Base-by-base conservation (phyloP, 1,139 yeast genomes). In the Taphrina flavorubra region DNA sequence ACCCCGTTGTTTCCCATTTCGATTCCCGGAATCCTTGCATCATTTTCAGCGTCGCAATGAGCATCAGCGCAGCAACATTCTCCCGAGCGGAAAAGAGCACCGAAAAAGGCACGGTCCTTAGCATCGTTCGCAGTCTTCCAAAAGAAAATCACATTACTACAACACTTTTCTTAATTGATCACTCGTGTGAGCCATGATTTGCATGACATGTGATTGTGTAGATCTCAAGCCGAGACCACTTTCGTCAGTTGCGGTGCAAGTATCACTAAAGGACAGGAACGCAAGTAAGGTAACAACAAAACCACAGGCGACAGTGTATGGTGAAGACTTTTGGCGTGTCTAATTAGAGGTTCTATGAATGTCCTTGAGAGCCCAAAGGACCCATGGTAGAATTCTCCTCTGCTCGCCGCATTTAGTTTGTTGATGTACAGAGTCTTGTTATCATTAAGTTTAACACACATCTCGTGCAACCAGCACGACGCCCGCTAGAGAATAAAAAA, bases 391-490 rank as follows among this genome's bases (percentile, higher is more conserved):
- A 25, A 25, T 25, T 25, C n/a, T n/a, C 20, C 13, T 20, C 20
- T 49, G 53, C 53, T 49, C 31, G 31, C 53, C 53, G 36, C 11
- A 25, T 49, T 34, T 49, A 49, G 8, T 44, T 49, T 49, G 36
- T 25, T 49, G 53, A 25, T 49, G 53, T 49, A 49, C 53, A 49
- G 53, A 49, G 53, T 49, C 31, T 20, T 49, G 31, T 20, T 49
- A 11, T 49, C 53, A 49, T 49, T 49, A 49, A n/a, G 11, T 49
- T 47, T 20, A 49, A 20, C 36, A 49, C 42, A 39, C 14, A 14
- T 49, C 8, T 44, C n/a, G 53, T 49, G 53, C 53, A 20, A 6
- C 11, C 13, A 18, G 53, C 53, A 49, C 53, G 36, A 20, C 53
- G 53, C 53, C 53, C 53, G 53, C 53, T 49, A 20, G n/a, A 20